Percentiles rank a stretch among this genome's conserved stretches.
These are phyloP conservation scores for Cladophialophora carrionii DNA, from an alignment of 2,329 filamentous ascomycete species.

Conservation along the genomic window DNA sequence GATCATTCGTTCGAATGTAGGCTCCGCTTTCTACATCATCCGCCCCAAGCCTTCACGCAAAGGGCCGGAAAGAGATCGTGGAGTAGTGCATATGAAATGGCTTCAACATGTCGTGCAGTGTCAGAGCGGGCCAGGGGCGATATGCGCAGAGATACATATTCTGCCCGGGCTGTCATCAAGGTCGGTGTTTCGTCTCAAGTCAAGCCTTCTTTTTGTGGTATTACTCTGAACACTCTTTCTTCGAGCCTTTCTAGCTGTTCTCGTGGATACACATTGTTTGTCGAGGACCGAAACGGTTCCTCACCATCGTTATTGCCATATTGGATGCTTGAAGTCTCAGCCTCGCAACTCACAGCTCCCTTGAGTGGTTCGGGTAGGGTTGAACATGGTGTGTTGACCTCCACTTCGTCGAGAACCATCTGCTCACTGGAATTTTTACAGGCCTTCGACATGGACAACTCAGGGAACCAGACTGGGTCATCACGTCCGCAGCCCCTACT, in stretches of 20 bases:
- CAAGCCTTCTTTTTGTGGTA: not conserved
- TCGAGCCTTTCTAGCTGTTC: not conserved
- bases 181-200: not conserved
- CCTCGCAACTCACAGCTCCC: not conserved
- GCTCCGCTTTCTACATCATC: not conserved
- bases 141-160: conserved; percentile 2
- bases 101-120: not conserved
- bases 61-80: not conserved
- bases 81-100: not conserved
- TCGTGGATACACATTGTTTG: not conserved
- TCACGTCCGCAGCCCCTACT: not conserved
- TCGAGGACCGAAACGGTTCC: not conserved
- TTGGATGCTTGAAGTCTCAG: not conserved
- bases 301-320: not conserved
- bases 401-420: not conserved
- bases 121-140: not conserved
- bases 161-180: not conserved
- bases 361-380: not conserved
- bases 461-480: not conserved
- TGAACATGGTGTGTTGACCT: not conserved
- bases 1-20: not conserved
- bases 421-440: not conserved
- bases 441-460: not conserved
- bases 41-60: not conserved
- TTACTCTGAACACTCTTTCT: not conserved